Evolutionary conservation across 352 stramenopile species (phyloP).

Genomic region (Pythium periplocum): DNA sequence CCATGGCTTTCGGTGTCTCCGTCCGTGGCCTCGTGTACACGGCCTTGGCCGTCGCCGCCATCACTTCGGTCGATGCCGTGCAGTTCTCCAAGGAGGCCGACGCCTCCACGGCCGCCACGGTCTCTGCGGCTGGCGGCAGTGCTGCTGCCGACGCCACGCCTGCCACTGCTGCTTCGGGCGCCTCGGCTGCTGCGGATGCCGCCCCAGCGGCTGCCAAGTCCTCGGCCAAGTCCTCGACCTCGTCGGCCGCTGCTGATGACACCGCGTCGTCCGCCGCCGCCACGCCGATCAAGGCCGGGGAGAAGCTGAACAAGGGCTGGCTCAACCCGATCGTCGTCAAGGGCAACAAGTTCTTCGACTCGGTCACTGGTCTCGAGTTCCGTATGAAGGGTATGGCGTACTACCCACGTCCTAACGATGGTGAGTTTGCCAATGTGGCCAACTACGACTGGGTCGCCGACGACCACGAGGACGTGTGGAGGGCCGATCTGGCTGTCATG

Average conservation of each 20-base stretch:
- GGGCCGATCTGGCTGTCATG: slow-evolving; percentile 38
- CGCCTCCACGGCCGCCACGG: neutral
- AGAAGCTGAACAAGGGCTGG: slow-evolving; percentile 21
- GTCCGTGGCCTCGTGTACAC: slow-evolving; percentile 1
- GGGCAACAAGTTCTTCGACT: slow-evolving; percentile 73
- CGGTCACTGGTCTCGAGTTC: slow-evolving; percentile 41
- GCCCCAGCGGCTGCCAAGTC: neutral
- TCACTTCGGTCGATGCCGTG: slow-evolving; percentile 1
- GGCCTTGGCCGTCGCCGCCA: neutral
- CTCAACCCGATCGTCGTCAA: slow-evolving; percentile 46
- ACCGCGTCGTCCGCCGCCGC: neutral
- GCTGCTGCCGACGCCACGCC: neutral
- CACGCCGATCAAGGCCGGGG: neutral
- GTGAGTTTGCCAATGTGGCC: slow-evolving; percentile 27
- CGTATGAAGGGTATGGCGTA: slow-evolving; percentile 68
- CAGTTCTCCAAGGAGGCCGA: neutral
- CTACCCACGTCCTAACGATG: slow-evolving; percentile 60
- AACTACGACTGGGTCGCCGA: slow-evolving; percentile 66
- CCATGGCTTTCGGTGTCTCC: slow-evolving; percentile 1
- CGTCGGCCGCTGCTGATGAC: neutral
- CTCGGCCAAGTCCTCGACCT: neutral
- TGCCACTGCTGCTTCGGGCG: neutral
- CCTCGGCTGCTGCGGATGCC: neutral
- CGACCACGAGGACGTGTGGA: slow-evolving; percentile 51
- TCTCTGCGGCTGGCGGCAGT: slow-evolving; percentile 1